Base-by-base conservation (phyloP, 176 grass and related monocot genomes). In the Carex pumila region DNA sequence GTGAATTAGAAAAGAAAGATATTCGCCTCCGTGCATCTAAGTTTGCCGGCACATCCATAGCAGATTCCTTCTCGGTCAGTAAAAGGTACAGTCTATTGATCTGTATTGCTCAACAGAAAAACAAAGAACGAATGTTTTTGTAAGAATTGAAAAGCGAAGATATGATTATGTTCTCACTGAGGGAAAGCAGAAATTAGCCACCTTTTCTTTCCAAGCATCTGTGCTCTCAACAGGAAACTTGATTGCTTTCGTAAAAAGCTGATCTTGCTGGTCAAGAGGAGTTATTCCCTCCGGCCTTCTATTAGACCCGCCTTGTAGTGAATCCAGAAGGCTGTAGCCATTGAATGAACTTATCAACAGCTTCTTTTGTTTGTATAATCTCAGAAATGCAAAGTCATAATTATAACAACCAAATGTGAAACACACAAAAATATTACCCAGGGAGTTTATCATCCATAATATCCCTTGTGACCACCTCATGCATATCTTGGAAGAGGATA, bases 401-500 rank as follows among this genome's bases (percentile, higher is more conserved):
- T 75, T 54, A 54, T 77, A 77, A 77, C 4, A 56, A 77, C 6
- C 50, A 29, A 43, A 87, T 83, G 36, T 64, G 70, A 83, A 7
- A 25, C 45, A 49, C 6, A 83, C 4, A 56, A 34, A 17, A 17
- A 87, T n/a, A 86, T 18, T 86, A 99, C 96, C 88, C 80, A 77
- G 76, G 18, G 2, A 92, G 83, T 66, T 90, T 74, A 22, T 95
- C 96, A 67, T 94, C 92, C 89, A 99, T 93, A 83, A 99, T 95
- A 92, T 94, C 96, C 79, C 91, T 92, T 79, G 93, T 98, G 34
- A 98, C 91, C 70, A 98, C 96, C 88, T 98, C 96, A 90, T 90
- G 93, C 96, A 99, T 99, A 89, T 99, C 96, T 90, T 95, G 96
- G 49, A 99, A 99, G 82, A 95, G 87, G 91, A 99, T 95, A 60